A percentile compares a stretch with the other conserved stretches of the same genome.
These are phyloP conservation scores for Naumovozyma dairenensis DNA, from an alignment of 805 yeast genomes.

Conservation along the genomic window DNA sequence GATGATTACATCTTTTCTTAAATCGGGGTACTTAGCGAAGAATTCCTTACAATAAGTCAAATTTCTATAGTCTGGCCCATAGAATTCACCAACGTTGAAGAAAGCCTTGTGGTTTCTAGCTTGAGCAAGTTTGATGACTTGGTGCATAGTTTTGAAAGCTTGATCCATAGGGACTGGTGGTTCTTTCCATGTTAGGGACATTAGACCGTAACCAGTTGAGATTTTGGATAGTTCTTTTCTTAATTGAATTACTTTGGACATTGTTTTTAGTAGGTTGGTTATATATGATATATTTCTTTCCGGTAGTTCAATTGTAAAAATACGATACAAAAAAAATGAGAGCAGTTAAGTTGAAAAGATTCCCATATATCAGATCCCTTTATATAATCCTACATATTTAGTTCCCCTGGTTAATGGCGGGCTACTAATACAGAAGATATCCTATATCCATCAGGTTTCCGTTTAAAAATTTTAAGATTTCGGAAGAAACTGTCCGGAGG, in stretches of 20 bases:
- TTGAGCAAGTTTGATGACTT: slow-evolving; percentile 37
- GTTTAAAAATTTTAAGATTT: no score
- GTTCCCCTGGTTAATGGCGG: no score
- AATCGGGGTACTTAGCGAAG: slow-evolving; percentile 46
- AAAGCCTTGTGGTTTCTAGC: slow-evolving; percentile 31
- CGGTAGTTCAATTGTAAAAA: no score
- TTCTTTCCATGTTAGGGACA: slow-evolving; percentile 70
- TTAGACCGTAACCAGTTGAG: slow-evolving; percentile 59
- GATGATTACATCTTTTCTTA: slow-evolving; percentile 44
- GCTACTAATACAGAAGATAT: no score
- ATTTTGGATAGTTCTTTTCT: slow-evolving; percentile 12
- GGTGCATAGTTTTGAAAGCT: slow-evolving; percentile 45
- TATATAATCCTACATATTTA: no score
- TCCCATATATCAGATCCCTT: no score
- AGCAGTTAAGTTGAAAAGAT: no score
- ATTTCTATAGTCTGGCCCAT: slow-evolving; percentile 48
- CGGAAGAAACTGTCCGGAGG: no score
- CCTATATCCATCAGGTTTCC: no score
- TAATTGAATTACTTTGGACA: slow-evolving; percentile 16
- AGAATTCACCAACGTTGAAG: slow-evolving; percentile 72
- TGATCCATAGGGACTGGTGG: slow-evolving; percentile 43
- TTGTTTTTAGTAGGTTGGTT: no score
- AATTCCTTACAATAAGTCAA: slow-evolving; percentile 49
- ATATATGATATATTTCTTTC: no score
- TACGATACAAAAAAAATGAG: no score